A percentile compares a stretch with the other conserved stretches of the same genome.
Evolutionary conservation across 2,329 filamentous ascomycete genomes (phyloP).

Genomic region (Phoma sp.): DNA sequence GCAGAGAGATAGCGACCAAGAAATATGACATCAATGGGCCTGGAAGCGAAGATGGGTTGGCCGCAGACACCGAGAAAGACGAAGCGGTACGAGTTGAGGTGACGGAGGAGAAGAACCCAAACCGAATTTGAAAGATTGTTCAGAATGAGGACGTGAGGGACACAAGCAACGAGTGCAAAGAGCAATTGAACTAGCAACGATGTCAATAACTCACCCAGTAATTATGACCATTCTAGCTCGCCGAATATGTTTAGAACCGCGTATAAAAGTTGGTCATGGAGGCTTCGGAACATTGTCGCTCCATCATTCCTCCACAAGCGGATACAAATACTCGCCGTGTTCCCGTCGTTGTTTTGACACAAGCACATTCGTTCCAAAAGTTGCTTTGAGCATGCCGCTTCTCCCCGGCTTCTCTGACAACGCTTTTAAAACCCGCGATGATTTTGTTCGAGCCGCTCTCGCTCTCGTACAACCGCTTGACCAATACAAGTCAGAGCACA

Average conservation of each 20-base stretch:
- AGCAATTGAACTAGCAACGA: too few relatives aligned
- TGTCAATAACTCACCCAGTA: neutral
- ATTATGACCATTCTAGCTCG: neutral
- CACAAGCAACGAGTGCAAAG: neutral
- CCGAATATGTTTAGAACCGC: neutral
- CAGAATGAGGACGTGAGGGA: neutral
- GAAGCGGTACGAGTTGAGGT: slow-evolving; percentile 18
- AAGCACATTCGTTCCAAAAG: neutral
- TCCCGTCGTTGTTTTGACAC: neutral
- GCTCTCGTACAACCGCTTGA: slow-evolving; percentile 20
- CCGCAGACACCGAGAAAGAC: slow-evolving; percentile 2
- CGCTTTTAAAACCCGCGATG: slow-evolving; percentile 10
- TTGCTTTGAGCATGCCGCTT: slow-evolving; percentile 14
- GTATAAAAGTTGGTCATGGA: neutral
- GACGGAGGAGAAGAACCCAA: slow-evolving; percentile 14
- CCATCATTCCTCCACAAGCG: neutral
- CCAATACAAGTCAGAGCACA: slow-evolving; percentile 19
- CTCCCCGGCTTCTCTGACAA: slow-evolving; percentile 27
- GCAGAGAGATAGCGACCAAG: slow-evolving; percentile 14
- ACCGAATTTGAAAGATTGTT: slow-evolving; percentile 3
- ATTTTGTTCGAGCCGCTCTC: slow-evolving; percentile 15
- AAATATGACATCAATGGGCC: slow-evolving; percentile 11
- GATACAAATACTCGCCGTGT: neutral
- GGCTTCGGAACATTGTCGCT: neutral
- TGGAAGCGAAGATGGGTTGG: slow-evolving; percentile 11